phyloP scores from a whole-genome alignment of 257 asterid species.

The Ocimum tenuiflorum region DNA sequence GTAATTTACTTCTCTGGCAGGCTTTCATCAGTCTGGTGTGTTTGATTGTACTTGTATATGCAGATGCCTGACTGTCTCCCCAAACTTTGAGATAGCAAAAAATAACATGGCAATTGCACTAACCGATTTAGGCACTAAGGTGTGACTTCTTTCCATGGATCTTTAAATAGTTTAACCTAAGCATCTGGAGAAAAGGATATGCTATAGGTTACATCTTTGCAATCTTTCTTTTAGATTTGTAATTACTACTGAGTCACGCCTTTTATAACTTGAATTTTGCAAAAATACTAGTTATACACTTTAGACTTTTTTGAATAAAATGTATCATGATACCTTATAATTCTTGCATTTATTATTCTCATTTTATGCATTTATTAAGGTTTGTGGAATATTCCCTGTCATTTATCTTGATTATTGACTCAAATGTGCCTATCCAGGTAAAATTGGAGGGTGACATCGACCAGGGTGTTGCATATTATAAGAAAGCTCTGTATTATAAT shows the following conservation, averaged over 20 bases:
- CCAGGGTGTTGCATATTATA: conserved; percentile 87
- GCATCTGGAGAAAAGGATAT: not conserved
- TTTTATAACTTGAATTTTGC: not conserved
- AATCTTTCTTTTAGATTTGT: not conserved
- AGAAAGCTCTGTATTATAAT: conserved; percentile 85
- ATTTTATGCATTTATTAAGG: not conserved
- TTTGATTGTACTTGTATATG: conserved; percentile 17
- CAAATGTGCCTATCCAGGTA: conserved; percentile 47
- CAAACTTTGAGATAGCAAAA: conserved; percentile 97
- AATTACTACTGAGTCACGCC: not conserved
- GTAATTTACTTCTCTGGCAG: conserved; percentile 14
- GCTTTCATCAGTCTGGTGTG: conserved; percentile 21
- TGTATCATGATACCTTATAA: not conserved
- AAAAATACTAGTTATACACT: not conserved
- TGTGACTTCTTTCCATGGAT: conserved; percentile 22
- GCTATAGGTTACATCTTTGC: not conserved
- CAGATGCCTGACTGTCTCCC: conserved; percentile 97
- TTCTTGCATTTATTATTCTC: conserved; percentile 4
- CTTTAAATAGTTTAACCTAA: not conserved
- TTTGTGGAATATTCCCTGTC: not conserved
- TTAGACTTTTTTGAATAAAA: conserved; percentile 3
- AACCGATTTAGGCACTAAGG: conserved; percentile 99
- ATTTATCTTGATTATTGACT: conserved; percentile 14
- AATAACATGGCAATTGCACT: conserved; percentile 98
- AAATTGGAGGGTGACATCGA: conserved; percentile 93